Evolutionary conservation across 1,284 basidiomycete species (phyloP), one percentile per base, ranked within the genome.

Genomic region (Naganishia albida): DNA sequence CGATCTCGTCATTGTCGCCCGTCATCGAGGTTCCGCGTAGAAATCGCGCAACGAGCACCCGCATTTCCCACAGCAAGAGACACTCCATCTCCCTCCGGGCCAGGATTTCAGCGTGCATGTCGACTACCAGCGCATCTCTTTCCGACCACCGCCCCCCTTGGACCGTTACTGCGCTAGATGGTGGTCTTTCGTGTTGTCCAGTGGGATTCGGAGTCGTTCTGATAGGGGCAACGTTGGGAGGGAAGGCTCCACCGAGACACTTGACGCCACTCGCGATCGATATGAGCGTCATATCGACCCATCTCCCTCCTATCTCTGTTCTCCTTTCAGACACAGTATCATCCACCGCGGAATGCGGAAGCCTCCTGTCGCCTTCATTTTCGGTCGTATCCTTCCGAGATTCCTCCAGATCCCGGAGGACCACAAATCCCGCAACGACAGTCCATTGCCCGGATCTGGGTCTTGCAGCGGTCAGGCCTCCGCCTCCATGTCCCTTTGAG

Each of bases 31-130:
- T 18, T 13, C 8, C 6, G 38, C 28, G 1, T 25, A 20, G 30
- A 34, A 39, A 28, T 25, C 60, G 38, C 28, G 20, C 13, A 25
- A 60, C 15, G 18, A 60, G 25, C 57, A 40, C 46, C 16, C 46
- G 46, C 57, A 60, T 40, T 34, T 60, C 57, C 23, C 46, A 25
- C 57, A 60, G 49, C 6, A 68, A 30, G 15, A 68, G 42, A 28
- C 53, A 42, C 30, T 65, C 67, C 18, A 68, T 34, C 43, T 68
- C 67, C 23, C 64, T 30, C 1, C 67, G 50, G 15, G 67, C 67
- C 7, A 68, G 50, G 23, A 65, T 42, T 26, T 68, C 67, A 2
- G 67, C 67, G 60, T 68, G 67, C 64, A 65, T 65, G 25, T 68
- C 67, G 13, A 65, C 38, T 2, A 68, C 42, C 28, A 49, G 44